phyloP scores from a whole-genome alignment of 129 eudicot genomes.

The Flaveria linearis region DNA sequence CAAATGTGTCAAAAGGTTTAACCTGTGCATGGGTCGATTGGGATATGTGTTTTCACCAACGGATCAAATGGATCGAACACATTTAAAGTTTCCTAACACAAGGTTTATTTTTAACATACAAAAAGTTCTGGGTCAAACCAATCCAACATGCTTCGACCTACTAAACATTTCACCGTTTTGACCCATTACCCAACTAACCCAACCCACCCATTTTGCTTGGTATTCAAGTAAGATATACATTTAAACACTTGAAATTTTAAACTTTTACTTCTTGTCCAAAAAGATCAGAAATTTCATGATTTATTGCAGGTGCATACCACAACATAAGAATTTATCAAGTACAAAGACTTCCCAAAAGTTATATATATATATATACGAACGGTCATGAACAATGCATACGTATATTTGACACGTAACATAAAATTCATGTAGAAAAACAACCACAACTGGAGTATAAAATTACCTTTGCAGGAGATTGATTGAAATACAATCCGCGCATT shows the following conservation, averaged over 20 bases:
- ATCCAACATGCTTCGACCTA: background rate
- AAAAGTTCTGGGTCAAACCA: background rate
- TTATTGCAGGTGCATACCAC: background rate
- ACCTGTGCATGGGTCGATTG: background rate
- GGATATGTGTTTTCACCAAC: background rate
- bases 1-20: background rate
- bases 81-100: background rate
- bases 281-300: background rate
- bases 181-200: background rate
- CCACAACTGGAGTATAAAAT: background rate
- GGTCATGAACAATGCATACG: background rate
- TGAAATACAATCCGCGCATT: slow-evolving; percentile 84
- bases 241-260: background rate
- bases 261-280: background rate
- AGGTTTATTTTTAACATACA: too few relatives aligned
- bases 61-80: background rate
- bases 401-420: background rate
- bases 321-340: background rate
- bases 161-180: background rate
- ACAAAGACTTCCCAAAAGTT: background rate
- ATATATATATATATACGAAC: background rate
- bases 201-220: background rate
- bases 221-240: background rate
- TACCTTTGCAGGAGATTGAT: slow-evolving; percentile 94
- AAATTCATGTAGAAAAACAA: background rate